phyloP scores from a whole-genome alignment of 805 yeast species.

The Clavispora phyllophila region DNA sequence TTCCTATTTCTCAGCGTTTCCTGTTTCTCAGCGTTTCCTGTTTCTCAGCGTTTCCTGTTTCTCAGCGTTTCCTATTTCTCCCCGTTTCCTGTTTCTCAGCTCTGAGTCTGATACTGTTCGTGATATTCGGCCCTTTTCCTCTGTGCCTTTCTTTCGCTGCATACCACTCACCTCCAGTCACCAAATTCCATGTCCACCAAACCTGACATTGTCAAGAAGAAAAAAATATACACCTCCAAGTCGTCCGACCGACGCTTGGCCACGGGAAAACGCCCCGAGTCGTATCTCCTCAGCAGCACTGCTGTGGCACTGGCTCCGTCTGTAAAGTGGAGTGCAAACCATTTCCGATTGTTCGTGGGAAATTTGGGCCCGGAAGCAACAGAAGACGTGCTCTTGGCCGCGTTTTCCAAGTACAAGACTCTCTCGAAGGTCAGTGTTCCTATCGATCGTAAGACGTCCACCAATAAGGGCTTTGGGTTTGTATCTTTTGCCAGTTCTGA shows the following conservation, averaged over 20 bases:
- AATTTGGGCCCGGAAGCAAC: conserved; percentile 65
- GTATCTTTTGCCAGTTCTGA: conserved; percentile 61
- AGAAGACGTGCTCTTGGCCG: conserved; percentile 48
- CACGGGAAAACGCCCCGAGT: conserved; percentile 43
- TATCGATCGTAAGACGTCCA: conserved; percentile 39
- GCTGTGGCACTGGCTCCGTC: neutral
- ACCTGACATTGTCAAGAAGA: conserved; percentile 8
- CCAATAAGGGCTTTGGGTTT: conserved; percentile 68
- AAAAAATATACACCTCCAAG: conserved; percentile 29
- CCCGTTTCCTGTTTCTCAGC: no score
- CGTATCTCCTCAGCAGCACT: conserved; percentile 10
- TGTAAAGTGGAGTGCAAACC: conserved; percentile 62
- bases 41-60: no score
- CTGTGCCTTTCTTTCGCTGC: no score
- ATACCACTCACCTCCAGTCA: neutral
- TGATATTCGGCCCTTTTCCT: no score
- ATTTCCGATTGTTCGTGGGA: conserved; percentile 71
- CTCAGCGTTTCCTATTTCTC: no score
- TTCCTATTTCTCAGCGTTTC: no score
- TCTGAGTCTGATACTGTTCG: no score
- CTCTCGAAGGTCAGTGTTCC: conserved; percentile 60
- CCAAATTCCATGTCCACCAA: neutral
- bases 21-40: no score
- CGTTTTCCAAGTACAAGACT: conserved; percentile 50
- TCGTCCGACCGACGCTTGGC: conserved; percentile 55